Evolutionary conservation across 768 basidiomycete genomes (phyloP), one percentile per base, ranked within the genome.

Genomic region (Macrocybe gigantea): DNA sequence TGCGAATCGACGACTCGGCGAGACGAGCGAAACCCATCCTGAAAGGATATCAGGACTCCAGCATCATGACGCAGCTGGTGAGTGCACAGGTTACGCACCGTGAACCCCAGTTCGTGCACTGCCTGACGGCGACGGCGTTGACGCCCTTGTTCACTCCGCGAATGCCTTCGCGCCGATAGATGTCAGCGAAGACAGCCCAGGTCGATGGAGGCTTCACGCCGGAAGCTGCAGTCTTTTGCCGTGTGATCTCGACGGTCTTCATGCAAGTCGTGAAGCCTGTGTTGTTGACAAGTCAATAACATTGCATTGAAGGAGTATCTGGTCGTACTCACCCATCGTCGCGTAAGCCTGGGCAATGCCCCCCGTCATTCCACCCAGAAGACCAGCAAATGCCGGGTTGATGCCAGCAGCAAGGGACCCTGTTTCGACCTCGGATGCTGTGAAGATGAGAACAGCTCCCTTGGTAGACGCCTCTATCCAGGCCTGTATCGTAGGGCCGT

Each of bases 401-500:
- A 94, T 68, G 7, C 92, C 92, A 60, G 86, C 70, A 7, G 61
- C 55, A 40, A 82, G 72, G 13, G 73, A 69, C 13, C 77, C 76
- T 12, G 81, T 78, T 66, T 98, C 93, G 33, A 98, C 87, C 66
- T 99, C 96, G 5, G 93, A 89, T 22, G 96, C 94, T 11, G 94
- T 83, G 72, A 99, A 98, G 51, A 99, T 76, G 14, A 99, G 79
- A 31, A 99, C 96, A 47, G 79, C 96, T 45, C 96, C 96, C 64
- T 99, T 99, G 0, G 96, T 98, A 5, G 94, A 96, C 7, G 96
- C 96, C 66, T 99, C 96, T 59, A 99, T 95, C 96, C 96, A 98
- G 34, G 96, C 96, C 93, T 96, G 53, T 10, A 11, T 39, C 42
- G 41, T 36, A 33, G 22, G 22, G 22, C 22, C 45, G 40, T 12